Base-by-base conservation (phyloP, 768 basidiomycete genomes). In the Lentinula sp. region DNA sequence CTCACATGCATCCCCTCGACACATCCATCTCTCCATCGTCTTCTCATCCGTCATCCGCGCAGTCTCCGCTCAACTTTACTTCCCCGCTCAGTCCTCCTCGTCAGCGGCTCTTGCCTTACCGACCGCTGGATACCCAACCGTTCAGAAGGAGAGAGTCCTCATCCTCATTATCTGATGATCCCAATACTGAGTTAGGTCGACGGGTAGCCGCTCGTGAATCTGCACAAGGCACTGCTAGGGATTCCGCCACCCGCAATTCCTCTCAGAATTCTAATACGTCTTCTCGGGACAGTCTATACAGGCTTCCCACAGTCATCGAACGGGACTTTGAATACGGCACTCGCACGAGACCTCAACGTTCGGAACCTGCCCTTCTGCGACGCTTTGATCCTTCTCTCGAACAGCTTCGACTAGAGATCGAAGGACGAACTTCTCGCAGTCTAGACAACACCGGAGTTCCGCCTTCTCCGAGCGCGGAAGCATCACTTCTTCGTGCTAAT, bases 171-270 rank as follows among this genome's bases (percentile, higher is more conserved):
- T 55, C 66, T 2, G 76, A 77, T 51, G 77, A 80, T 58, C 68
- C 74, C 15, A 63, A 69, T 34, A 80, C 78, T 9, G 62, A 70
- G 2, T 62, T 78, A 5, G 78, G 78, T 13, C 69, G 78, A 59
- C 72, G 72, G 37, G 76, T 78, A 40, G 78, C 75, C 51, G 74
- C 75, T 48, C 70, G 76, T 46, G 71, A 75, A 66, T 73, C 76
- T 13, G 69, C 71, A 18, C 68, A 68, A 16, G 60, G 66, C 51
- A 57, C 67, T 16, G 11, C 46, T 59, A 49, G 28, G 58, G 66
- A 62, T 49, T 59, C 28, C 28, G 28, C 57, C 46, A 42, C 7
- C n/a, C 37, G 18, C 18, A 55, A 40, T 55, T 9, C 55, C 39
- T 56, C 55, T 13, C 55, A 15, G 8, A 48, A 23, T 48, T 31